Evolutionary conservation across 1,284 basidiomycete species (phyloP), one percentile per base, ranked within the genome.

Genomic region (Ceratobasidium sp.): DNA sequence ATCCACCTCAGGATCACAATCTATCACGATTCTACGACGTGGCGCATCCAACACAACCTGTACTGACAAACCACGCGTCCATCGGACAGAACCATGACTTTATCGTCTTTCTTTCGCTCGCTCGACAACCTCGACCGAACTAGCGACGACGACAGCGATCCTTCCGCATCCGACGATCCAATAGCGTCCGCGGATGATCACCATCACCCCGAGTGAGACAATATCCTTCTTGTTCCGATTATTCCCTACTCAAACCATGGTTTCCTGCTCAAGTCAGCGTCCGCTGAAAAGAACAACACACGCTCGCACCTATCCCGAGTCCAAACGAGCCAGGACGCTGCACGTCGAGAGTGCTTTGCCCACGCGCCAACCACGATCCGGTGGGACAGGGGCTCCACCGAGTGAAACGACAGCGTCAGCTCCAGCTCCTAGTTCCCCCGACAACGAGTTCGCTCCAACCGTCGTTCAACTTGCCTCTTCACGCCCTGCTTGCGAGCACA

Each of bases 1-100:
- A 75, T 75, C 61, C 69, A 61, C 56, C 58, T 65, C 49, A 51
- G 73, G 71, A 74, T 64, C 71, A 74, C 71, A 31, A 75, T 75
- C 73, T 63, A 65, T 75, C 73, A 75, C 73, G 61, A 75, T 75
- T 75, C 1, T 64, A 54, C 73, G 73, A 75, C 73, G 73, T 75
- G 73, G 73, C 73, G 73, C 73, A 61, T 49, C 73, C 26, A 74
- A 45, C 56, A 58, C 56, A 71, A 53, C 58, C 45, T 64, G 10
- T 56, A 56, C 45, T 49, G 37, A n/a, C 49, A 75, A 75, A 6
- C 61, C 73, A 75, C 73, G 61, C 73, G 51, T 63, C 49, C 20
- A 37, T 37, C 39, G n/a, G 58, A 20, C 56, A 17, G 60, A 28
- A 74, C 20, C 47, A 75, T 75, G 73, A 64, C 73, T 75, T 51